Evolutionary conservation across 345 rosid genomes (phyloP).

Genomic region (Aquilaria yunnanensis): DNA sequence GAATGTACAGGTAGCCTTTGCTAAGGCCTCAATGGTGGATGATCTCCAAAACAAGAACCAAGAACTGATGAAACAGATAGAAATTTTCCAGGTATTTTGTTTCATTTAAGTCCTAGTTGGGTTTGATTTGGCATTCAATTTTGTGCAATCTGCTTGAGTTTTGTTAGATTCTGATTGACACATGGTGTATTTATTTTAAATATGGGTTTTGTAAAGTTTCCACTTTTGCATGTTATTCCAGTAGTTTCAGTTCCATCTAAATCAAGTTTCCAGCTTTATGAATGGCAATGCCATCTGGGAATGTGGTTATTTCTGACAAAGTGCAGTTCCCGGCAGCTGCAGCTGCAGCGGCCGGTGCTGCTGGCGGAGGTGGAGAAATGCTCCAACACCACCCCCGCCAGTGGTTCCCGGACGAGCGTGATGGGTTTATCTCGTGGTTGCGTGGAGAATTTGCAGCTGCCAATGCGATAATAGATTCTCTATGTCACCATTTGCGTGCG

Average conservation of each 20-base stretch:
- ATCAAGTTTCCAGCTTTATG: conserved; percentile 4
- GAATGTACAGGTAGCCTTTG: conserved; percentile 72
- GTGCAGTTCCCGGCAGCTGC: conserved; percentile 43
- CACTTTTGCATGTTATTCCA: conserved; percentile 13
- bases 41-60: conserved; percentile 93
- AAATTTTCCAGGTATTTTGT: conserved; percentile 67
- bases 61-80: conserved; percentile 84
- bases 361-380: conserved; percentile 26
- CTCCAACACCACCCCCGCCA: conserved; percentile 33
- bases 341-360: conserved; percentile 8
- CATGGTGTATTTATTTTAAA: conserved; percentile 19
- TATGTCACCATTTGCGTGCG: conserved; percentile 57
- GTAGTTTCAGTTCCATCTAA: background rate
- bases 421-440: conserved; percentile 78
- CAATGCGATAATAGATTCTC: conserved; percentile 76
- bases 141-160: conserved; percentile 17
- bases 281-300: conserved; percentile 89
- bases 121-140: too few relatives aligned
- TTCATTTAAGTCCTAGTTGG: too few relatives aligned
- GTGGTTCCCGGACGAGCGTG: conserved; percentile 76
- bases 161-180: background rate
- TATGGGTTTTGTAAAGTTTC: conserved; percentile 12
- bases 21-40: conserved; percentile 89
- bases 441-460: conserved; percentile 93
- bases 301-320: conserved; percentile 48